These are phyloP conservation scores for Fraxinus sp. DNA, from an alignment of 305 asterid genomes.

Conservation along the genomic window DNA sequence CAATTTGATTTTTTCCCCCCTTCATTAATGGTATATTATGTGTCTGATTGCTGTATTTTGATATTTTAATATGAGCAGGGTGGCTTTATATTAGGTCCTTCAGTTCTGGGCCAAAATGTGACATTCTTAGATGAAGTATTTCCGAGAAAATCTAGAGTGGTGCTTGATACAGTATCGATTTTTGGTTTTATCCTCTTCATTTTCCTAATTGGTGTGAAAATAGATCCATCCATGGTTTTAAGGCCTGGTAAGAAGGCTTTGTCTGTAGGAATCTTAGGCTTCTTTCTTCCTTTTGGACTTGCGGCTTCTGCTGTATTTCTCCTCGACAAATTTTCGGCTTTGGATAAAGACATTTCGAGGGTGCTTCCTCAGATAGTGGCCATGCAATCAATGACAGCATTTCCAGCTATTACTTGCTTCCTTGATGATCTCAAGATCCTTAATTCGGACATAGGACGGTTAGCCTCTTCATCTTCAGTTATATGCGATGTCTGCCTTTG, in stretches of 20 bases:
- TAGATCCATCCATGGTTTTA: conserved; percentile 50
- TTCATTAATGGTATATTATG: not conserved
- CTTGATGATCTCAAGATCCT: conserved; percentile 69
- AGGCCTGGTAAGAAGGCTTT: conserved; percentile 55
- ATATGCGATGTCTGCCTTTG: conserved; percentile 58
- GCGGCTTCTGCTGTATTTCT: conserved; percentile 42
- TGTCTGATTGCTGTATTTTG: conserved; percentile 21
- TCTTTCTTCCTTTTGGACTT: conserved; percentile 51
- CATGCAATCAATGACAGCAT: conserved; percentile 61
- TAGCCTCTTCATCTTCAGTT: conserved; percentile 63
- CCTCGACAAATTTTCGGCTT: conserved; percentile 35
- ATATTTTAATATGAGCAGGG: conserved; percentile 48
- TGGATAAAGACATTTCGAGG: conserved; percentile 41
- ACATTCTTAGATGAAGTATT: conserved; percentile 38
- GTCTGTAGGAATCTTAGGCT: conserved; percentile 54
- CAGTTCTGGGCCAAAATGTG: conserved; percentile 44
- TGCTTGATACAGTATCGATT: conserved; percentile 55
- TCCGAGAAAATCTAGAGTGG: conserved; percentile 43
- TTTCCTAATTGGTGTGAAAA: conserved; percentile 57
- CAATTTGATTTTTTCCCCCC: not conserved
- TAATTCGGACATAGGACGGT: conserved; percentile 62
- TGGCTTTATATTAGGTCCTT: conserved; percentile 64
- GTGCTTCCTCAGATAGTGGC: conserved; percentile 43
- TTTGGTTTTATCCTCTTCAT: conserved; percentile 62
- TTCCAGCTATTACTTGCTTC: conserved; percentile 62